A percentile compares a stretch with the other conserved stretches of the same genome.
These are phyloP conservation scores for Asterophora parasitica DNA, from an alignment of 768 basidiomycete genomes.

Conservation along the genomic window DNA sequence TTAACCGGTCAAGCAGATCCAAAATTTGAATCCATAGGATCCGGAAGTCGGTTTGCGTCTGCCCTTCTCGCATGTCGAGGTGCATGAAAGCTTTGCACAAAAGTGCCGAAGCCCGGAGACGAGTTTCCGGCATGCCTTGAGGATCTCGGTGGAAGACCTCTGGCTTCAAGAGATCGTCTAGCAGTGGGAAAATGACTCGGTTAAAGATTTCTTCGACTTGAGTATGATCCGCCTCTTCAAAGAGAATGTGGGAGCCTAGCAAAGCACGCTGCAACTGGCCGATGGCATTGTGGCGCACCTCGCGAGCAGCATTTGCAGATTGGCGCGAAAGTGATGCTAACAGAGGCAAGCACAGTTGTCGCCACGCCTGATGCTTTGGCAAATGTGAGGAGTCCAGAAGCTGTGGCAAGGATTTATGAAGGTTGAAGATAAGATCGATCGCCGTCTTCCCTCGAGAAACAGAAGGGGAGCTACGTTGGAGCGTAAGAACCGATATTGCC, in stretches of 20 bases:
- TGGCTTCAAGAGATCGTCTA: constrained; percentile 87
- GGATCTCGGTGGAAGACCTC: constrained; percentile 77
- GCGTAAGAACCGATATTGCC: not conserved
- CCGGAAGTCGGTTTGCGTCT: constrained; percentile 55
- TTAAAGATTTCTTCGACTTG: constrained; percentile 86
- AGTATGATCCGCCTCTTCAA: constrained; percentile 50
- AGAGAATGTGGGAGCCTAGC: constrained; percentile 66
- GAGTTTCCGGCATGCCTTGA: constrained; percentile 85
- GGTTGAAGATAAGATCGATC: constrained; percentile 70
- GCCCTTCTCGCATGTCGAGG: constrained; percentile 71
- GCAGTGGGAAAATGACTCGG: constrained; percentile 81
- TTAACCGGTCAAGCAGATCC: constrained; percentile 83
- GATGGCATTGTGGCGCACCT: constrained; percentile 79
- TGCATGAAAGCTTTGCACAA: constrained; percentile 96
- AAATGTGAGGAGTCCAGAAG: constrained; percentile 50
- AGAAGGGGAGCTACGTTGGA: constrained; percentile 54
- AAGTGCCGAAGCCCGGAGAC: constrained; percentile 81
- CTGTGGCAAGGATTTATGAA: constrained; percentile 60
- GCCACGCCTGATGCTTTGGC: constrained; percentile 60
- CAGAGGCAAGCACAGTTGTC: constrained; percentile 68
- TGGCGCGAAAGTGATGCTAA: constrained; percentile 72
- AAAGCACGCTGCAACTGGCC: constrained; percentile 79
- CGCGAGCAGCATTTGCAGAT: constrained; percentile 77
- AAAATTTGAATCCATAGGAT: constrained; percentile 87
- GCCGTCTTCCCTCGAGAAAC: constrained; percentile 81